Evolutionary conservation across 345 rosid genomes (phyloP), one percentile per base, ranked within the genome.

Genomic region (Eucalyptus tenuipes): DNA sequence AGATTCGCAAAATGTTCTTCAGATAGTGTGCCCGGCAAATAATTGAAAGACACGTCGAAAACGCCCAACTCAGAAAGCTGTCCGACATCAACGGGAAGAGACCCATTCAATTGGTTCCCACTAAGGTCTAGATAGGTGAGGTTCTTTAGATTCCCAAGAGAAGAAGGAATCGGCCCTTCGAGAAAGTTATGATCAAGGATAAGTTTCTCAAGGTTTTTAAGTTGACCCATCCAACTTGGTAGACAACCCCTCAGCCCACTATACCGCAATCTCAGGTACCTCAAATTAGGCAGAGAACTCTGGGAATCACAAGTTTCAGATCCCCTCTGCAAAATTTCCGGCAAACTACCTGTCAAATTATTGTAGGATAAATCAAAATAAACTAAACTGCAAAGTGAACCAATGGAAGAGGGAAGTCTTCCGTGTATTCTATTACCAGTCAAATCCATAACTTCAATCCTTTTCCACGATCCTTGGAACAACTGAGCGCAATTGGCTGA

Each of bases 221-320:
- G 89, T 84, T 89, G 91, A 24, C 92, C 91, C 50, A 94, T 40
- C 93, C 93, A 93, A 8, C 85, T 68, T 22, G 96, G 95, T 89
- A 94, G 84, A 49, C 37, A 84, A 29, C 96, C 94, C 6, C 12
- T 20, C 15, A 94, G 85, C 20, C 37, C 87, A 44, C 91, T 94
- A 89, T 33, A 64, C 88, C 88, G 85, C 55, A 93, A 49, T 55
- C 80, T 88, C 89, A 94, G 47, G 87, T 86, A 68, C 85, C 87
- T 87, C 90, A 94, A 87, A 87, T 86, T 88, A 20, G 92, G 93
- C 53, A 93, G 50, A 33, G 91, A 68, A 49, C 85, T 88, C 8
- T 48, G 81, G 27, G 91, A 89, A 57, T 14, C 44, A 87, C 94
- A 94, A 48, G 29, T 40, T 25, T 82, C 52, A 2, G 88, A 80